Evolutionary conservation across 2,329 filamentous ascomycete species (phyloP), one percentile per base, ranked within the genome.

Genomic region (Colletotrichum caudatum): DNA sequence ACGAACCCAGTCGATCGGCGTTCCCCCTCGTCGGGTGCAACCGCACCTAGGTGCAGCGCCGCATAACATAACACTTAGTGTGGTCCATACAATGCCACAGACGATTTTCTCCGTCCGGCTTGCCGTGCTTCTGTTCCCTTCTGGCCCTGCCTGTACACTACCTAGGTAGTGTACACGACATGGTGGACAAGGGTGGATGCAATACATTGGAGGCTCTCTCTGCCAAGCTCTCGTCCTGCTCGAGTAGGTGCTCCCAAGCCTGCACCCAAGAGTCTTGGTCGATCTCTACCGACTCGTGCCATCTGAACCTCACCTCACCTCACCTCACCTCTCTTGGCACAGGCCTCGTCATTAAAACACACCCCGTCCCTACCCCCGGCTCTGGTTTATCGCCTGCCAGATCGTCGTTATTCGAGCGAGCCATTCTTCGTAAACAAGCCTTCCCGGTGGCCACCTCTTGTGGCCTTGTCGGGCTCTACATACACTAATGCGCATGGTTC

Each of bases 311-410:
- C 58, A 71, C 57, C 56, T 68, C 64, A 68, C 57, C 50, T 57
- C 56, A 54, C n/a, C n/a, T n/a, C n/a, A n/a, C n/a, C n/a, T n/a
- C n/a, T 41, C 69, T 72, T 64, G 65, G 69, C 69, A 56, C 39
- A 14, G 56, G 65, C 69, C 65, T 72, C 65, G 69, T 72, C 65
- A 72, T 72, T 65, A 72, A 64, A 64, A 50, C 64, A 61, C 57
- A 58, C 54, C n/a, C 39, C 65, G 60, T 64, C 65, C 60, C 64
- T 64, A 65, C 29, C 29, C 65, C 48, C 65, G 23, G 65, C 59
- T 59, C 37, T 67, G 23, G 46, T 12, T 44, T 44, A 23, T 18
- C 35, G 37, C 33, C 26, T 71, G 33, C 33, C 50, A 33, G 2
- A 11, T 20, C 33, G 33, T 20, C 54, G 33, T 48, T 37, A 58